Conservation (phyloP, 2,329 filamentous ascomycete species). For the Fusarium sp. region DNA sequence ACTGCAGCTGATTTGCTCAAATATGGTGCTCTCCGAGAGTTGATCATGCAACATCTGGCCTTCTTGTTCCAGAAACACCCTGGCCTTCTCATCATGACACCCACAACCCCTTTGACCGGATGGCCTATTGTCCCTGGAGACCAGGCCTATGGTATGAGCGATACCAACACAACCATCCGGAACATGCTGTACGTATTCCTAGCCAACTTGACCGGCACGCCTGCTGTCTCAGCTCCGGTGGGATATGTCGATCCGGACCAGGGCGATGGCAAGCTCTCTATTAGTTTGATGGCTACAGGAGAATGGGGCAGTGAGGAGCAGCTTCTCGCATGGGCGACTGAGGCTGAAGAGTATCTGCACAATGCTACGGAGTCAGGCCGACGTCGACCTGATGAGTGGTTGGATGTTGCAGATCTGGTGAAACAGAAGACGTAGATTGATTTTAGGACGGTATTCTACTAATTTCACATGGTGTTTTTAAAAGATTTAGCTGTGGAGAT, state of each 20-base stretch:
- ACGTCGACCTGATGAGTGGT: constrained; percentile 66
- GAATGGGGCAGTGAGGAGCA: constrained; percentile 77
- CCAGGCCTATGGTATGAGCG: constrained; percentile 77
- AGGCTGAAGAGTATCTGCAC: constrained; percentile 69
- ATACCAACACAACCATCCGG: constrained; percentile 78
- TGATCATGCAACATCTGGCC: constrained; percentile 84
- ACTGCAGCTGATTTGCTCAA: constrained; percentile 78
- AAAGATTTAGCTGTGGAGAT: not conserved
- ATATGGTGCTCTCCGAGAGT: constrained; percentile 77
- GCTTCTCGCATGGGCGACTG: constrained; percentile 70
- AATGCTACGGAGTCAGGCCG: constrained; percentile 63
- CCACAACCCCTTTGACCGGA: constrained; percentile 80
- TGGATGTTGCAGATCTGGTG: constrained; percentile 64
- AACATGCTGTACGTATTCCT: constrained; percentile 90
- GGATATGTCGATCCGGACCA: constrained; percentile 74
- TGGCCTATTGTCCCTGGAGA: constrained; percentile 75
- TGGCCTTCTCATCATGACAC: constrained; percentile 82
- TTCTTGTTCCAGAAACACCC: constrained; percentile 78
- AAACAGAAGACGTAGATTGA: constrained; percentile 19
- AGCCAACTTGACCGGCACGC: constrained; percentile 84
- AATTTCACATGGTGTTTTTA: not conserved
- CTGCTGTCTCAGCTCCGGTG: constrained; percentile 79
- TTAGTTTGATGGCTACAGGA: constrained; percentile 73
- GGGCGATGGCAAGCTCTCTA: constrained; percentile 70
- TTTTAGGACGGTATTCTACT: not conserved